Percentiles rank a stretch among this genome's conserved stretches.
Evolutionary conservation across 352 stramenopile genomes (phyloP).

Genomic region (Globisporangium nagaii): DNA sequence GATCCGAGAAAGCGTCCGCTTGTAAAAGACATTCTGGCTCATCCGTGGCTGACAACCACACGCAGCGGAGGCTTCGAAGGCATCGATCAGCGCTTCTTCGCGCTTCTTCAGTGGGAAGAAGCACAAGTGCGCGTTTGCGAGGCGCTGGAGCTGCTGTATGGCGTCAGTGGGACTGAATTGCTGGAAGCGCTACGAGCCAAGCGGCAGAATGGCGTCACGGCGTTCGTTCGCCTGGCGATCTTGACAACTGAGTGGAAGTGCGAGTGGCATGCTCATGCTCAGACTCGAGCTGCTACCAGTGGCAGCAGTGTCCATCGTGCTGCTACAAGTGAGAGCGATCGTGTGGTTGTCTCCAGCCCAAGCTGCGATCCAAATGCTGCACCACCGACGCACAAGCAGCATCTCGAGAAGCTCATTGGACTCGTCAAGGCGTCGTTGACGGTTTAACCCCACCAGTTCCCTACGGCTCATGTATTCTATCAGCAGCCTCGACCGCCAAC

Average conservation of each 20-base stretch:
- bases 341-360: too few relatives aligned
- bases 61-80: background rate
- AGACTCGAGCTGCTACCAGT: slow-evolving; percentile 9
- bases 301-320: background rate
- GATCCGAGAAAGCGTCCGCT: slow-evolving; percentile 36
- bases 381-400: slow-evolving; percentile 32
- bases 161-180: slow-evolving; percentile 3
- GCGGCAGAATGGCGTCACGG: slow-evolving; percentile 12
- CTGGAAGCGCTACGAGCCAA: background rate
- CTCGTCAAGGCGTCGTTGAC: slow-evolving; percentile 35
- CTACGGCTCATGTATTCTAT: background rate
- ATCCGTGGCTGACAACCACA: slow-evolving; percentile 26
- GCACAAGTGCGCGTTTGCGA: slow-evolving; percentile 10
- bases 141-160: slow-evolving; percentile 16
- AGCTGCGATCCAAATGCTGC: too few relatives aligned
- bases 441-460: background rate
- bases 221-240: slow-evolving; percentile 17
- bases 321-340: too few relatives aligned
- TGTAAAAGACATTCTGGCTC: slow-evolving; percentile 24
- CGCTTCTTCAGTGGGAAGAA: slow-evolving; percentile 19
- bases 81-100: background rate
- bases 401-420: slow-evolving; percentile 49
- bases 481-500: slow-evolving; percentile 59
- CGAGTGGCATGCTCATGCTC: background rate
- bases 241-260: slow-evolving; percentile 9